Evolutionary conservation across 164 flowering plant species (phyloP).

Genomic region (Vitis riparia): DNA sequence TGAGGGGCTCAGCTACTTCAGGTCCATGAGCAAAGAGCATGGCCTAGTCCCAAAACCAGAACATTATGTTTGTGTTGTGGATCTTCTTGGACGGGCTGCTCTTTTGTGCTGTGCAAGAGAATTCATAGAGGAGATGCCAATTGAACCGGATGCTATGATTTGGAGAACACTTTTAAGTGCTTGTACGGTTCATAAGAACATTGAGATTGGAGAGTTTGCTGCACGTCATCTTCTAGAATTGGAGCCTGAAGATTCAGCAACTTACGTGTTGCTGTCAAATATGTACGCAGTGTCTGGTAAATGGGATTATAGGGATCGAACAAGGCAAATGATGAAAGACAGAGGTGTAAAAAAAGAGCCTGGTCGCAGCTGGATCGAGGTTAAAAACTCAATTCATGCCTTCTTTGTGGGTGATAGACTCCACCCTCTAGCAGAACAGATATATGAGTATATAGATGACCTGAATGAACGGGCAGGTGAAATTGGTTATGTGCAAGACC

Average conservation of each 20-base stretch:
- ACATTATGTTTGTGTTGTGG: constrained; percentile 45
- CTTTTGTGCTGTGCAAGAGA: constrained; percentile 27
- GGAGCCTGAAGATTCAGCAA: constrained; percentile 47
- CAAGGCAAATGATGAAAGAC: constrained; percentile 42
- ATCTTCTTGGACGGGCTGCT: constrained; percentile 43
- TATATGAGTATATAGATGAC: constrained; percentile 23
- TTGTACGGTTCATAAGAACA: constrained; percentile 32
- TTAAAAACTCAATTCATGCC: constrained; percentile 31
- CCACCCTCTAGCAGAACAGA: constrained; percentile 28
- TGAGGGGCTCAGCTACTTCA: constrained; percentile 34
- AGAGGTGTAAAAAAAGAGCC: constrained; percentile 47
- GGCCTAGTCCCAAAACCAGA: constrained; percentile 38
- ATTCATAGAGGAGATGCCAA: constrained; percentile 39
- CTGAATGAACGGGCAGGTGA: constrained; percentile 25
- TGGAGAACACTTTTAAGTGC: constrained; percentile 51
- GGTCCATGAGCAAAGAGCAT: constrained; percentile 33
- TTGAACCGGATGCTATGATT: constrained; percentile 38
- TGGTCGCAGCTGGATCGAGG: constrained; percentile 46
- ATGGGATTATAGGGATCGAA: constrained; percentile 30
- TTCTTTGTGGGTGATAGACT: constrained; percentile 36
- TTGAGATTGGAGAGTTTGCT: constrained; percentile 38
- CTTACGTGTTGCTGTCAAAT: constrained; percentile 44
- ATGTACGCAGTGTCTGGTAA: constrained; percentile 36
- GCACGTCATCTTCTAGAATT: constrained; percentile 32
- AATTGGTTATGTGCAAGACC: constrained; percentile 34